Conservation (phyloP, 2,329 filamentous ascomycete species). For the Colletotrichum sojae region DNA sequence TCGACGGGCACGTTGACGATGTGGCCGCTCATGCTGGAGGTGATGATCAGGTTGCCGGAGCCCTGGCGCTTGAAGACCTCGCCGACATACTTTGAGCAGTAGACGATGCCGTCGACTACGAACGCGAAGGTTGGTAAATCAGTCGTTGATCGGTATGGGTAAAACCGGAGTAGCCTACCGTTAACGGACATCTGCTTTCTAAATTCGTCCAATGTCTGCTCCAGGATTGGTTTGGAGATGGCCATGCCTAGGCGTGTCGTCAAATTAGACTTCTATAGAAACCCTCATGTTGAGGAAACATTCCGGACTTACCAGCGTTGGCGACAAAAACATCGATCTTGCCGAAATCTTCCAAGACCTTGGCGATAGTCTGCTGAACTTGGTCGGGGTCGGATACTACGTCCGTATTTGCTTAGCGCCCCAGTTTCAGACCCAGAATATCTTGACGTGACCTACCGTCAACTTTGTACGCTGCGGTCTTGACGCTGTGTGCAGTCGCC, state of each 20-base stretch:
- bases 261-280: not conserved
- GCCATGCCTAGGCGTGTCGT: slow-evolving; percentile 54
- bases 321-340: slow-evolving; percentile 59
- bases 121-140: not conserved
- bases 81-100: slow-evolving; percentile 59
- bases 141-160: too few species aligned
- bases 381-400: slow-evolving; percentile 58
- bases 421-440: not conserved
- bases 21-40: slow-evolving; percentile 63
- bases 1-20: slow-evolving; percentile 67
- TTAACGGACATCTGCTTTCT: slow-evolving; percentile 67
- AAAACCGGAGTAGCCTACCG: slow-evolving; percentile 49
- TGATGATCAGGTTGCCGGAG: slow-evolving; percentile 66
- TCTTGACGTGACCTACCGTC: slow-evolving; percentile 49
- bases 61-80: slow-evolving; percentile 59
- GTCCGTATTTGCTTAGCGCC: not conserved
- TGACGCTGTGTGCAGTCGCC: slow-evolving; percentile 51
- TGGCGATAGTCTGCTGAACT: slow-evolving; percentile 51
- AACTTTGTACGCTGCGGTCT: slow-evolving; percentile 58
- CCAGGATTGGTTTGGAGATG: slow-evolving; percentile 68
- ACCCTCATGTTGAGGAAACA: rapidly evolving
- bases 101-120: slow-evolving; percentile 61
- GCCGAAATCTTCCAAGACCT: slow-evolving; percentile 56
- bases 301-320: slow-evolving; percentile 53
- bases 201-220: slow-evolving; percentile 67